Base-by-base conservation (phyloP, 2,329 filamentous ascomycete species). In the Beauveria bassiana region DNA sequence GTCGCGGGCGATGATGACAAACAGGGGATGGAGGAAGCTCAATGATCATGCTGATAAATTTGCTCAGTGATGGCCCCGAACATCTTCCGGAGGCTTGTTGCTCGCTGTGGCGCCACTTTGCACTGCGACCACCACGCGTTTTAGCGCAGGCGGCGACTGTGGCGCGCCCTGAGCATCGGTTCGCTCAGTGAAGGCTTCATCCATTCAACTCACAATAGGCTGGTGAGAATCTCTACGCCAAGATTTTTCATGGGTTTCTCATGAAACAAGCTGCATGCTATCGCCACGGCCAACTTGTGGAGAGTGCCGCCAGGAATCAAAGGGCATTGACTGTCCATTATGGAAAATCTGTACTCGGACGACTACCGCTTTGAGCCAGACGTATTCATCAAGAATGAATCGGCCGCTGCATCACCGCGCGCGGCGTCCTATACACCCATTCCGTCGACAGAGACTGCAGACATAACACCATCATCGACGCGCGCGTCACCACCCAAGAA, bases 401-500 rank as follows among this genome's bases (percentile, higher is more conserved):
- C 50, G 5, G 28, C 50, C 22, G 50, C 52, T 9, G 24, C 46
- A 12, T 63, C 61, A 9, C 52, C 61, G n/a, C 57, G 61, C 28
- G 56, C 66, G 63, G 59, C 67, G 64, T 70, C 69, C 28, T 68
- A 69, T 38, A 66, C 70, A 45, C 68, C 72, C 53, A 59, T 72
- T 31, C 69, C 71, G 34, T 70, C 71, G 3, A 71, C 72, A 64
- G 71, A 72, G 64, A 65, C 68, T 14, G 38, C 68, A 2, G 69
- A 65, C 34, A 53, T 50, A 28, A 62, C 64, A 68, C 69, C 54
- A 26, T 66, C 69, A 24, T 65, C 52, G 20, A 60, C 66, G 9
- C 64, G 63, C 45, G 62, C 62, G 20, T 61, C 62, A 43, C 65
- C 66, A 14, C 59, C 65, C 6, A 78, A 74, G 67, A 78, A 78